Evolutionary conservation across 441 rosid genomes (phyloP).

Genomic region (Arabidopsis lyrata): DNA sequence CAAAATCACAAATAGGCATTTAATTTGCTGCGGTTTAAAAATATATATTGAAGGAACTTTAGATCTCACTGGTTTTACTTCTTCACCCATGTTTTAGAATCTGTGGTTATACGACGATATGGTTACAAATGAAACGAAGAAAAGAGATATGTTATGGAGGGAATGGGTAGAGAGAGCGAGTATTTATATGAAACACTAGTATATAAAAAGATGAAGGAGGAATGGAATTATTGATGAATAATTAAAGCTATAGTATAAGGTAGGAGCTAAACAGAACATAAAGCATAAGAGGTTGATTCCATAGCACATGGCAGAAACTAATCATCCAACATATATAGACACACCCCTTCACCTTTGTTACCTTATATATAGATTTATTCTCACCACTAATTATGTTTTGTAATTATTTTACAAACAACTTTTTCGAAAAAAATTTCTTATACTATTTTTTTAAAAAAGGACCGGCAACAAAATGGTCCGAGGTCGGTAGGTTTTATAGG

Average conservation of each 20-base stretch:
- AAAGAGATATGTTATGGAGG: slow-evolving; percentile 11
- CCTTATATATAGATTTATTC: slow-evolving; percentile 16
- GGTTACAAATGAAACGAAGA: slow-evolving; percentile 1
- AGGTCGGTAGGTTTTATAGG: slow-evolving; percentile 29
- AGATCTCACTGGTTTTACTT: slow-evolving; percentile 41
- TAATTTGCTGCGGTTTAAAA: background rate
- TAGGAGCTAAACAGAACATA: slow-evolving; percentile 49
- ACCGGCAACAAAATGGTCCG: slow-evolving; percentile 31
- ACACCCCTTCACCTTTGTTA: slow-evolving; percentile 25
- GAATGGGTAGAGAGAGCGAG: slow-evolving; percentile 18
- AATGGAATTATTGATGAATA: slow-evolving; percentile 44
- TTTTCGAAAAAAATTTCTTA: too few species aligned
- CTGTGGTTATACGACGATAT: slow-evolving; percentile 5
- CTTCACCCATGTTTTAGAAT: slow-evolving; percentile 43
- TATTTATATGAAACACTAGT: slow-evolving; percentile 31
- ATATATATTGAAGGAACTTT: slow-evolving; percentile 17
- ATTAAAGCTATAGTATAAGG: slow-evolving; percentile 43
- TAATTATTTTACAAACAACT: background rate
- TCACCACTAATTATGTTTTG: slow-evolving; percentile 15
- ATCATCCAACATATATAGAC: slow-evolving; percentile 43
- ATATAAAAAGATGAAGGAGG: slow-evolving; percentile 24
- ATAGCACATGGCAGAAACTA: slow-evolving; percentile 49
- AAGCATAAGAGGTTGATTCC: slow-evolving; percentile 51
- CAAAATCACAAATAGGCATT: background rate
- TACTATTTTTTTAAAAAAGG: slow-evolving; percentile 26